Percentiles rank a stretch among this genome's conserved stretches.
Evolutionary conservation across 2,329 filamentous ascomycete genomes (phyloP).

Genomic region (Fusarium sp.): DNA sequence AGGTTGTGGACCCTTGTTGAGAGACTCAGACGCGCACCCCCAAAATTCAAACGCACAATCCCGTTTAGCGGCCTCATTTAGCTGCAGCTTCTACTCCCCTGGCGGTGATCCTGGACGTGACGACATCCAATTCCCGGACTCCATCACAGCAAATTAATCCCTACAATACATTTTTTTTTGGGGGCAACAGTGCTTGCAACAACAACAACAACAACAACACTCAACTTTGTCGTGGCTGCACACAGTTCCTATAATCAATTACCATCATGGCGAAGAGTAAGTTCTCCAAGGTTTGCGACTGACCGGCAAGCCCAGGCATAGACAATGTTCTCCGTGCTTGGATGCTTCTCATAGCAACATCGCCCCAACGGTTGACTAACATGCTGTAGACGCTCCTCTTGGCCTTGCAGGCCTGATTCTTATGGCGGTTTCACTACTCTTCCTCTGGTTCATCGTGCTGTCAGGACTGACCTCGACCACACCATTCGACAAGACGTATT

Average conservation of each 20-base stretch:
- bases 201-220: background rate
- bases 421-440: constrained; percentile 62
- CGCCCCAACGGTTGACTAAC: constrained; percentile 10
- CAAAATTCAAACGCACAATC: constrained; percentile 19
- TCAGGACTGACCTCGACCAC: constrained; percentile 62
- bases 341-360: background rate
- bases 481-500: constrained; percentile 81
- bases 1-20: constrained; percentile 3
- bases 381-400: constrained; percentile 54
- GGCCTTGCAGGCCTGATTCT: constrained; percentile 61
- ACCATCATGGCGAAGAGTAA: constrained; percentile 45
- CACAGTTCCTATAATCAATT: background rate
- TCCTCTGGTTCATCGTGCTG: constrained; percentile 71
- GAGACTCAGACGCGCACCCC: background rate
- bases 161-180: constrained; percentile 1
- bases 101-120: constrained; percentile 35
- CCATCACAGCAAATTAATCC: constrained; percentile 23
- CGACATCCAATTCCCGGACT: constrained; percentile 28
- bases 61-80: constrained; percentile 28
- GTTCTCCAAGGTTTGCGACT: background rate
- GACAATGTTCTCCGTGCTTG: background rate
- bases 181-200: constrained; percentile 11
- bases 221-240: background rate
- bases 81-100: constrained; percentile 27
- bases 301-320: background rate